Conservation (phyloP, 2,329 filamentous ascomycete species). For the Aschersonia sp. region DNA sequence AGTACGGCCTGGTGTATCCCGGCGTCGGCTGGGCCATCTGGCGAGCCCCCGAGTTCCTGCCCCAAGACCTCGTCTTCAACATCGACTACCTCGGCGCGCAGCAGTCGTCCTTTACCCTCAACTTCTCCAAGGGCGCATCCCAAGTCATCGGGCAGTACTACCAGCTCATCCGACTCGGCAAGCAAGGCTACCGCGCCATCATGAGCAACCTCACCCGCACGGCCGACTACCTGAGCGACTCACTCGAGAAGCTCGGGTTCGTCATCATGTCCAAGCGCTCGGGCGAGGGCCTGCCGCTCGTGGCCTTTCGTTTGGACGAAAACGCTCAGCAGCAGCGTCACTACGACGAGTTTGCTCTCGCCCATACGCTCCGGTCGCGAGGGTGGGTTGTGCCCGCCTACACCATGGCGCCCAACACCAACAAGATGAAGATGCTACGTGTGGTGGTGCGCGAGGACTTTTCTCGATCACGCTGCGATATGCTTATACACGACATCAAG, state of each 20-base stretch:
- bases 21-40: constrained; percentile 92
- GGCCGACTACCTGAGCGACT: constrained; percentile 69
- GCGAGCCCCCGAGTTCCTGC: constrained; percentile 70
- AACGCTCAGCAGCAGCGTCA: constrained; percentile 33
- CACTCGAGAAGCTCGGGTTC: constrained; percentile 65
- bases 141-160: constrained; percentile 97
- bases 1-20: constrained; percentile 60
- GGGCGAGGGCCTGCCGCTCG: constrained; percentile 72
- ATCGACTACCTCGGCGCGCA: constrained; percentile 97
- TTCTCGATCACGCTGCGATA: constrained; percentile 65
- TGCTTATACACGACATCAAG: constrained; percentile 65
- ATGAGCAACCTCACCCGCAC: constrained; percentile 89
- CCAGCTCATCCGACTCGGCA: constrained; percentile 87
- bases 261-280: constrained; percentile 72
- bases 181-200: constrained; percentile 81
- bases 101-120: constrained; percentile 89
- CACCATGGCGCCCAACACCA: constrained; percentile 85
- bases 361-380: constrained; percentile 72
- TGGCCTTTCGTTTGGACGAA: constrained; percentile 67
- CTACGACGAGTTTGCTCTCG: constrained; percentile 65
- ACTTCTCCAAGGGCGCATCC: constrained; percentile 90
- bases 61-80: constrained; percentile 91
- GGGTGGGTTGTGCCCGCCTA: constrained; percentile 94
- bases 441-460: constrained; percentile 93
- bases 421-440: constrained; percentile 77